Percentiles rank a stretch among this genome's conserved stretches.
Evolutionary conservation across 2,329 filamentous ascomycete genomes (phyloP).

Genomic region (Grosmannia serpens): DNA sequence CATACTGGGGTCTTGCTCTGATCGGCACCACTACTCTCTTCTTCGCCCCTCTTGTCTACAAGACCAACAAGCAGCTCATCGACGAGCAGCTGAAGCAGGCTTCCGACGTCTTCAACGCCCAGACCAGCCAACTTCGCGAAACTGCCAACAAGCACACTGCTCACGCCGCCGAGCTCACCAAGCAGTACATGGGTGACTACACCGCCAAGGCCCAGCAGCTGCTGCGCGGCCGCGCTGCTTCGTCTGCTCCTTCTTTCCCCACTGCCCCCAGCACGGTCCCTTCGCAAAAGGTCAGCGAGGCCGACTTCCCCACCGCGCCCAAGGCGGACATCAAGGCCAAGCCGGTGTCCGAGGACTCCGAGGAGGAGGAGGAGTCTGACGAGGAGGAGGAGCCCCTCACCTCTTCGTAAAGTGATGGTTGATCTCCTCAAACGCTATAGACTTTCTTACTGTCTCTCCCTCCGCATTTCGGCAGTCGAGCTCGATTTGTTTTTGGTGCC

Average conservation of each 20-base stretch:
- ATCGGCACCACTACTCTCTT: conserved; percentile 49
- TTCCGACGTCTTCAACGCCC: conserved; percentile 45
- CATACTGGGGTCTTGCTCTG: conserved; percentile 56
- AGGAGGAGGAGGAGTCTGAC: conserved; percentile 16
- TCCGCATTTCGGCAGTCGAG: not conserved
- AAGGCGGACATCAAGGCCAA: conserved; percentile 39
- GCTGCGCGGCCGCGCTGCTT: conserved; percentile 33
- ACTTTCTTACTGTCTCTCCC: not conserved
- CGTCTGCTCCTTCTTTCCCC: conserved; percentile 1
- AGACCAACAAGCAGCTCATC: conserved; percentile 58
- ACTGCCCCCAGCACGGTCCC: conserved; percentile 2
- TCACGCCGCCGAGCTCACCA: conserved; percentile 50
- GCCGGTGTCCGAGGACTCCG: conserved; percentile 17
- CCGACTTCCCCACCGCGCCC: conserved; percentile 37
- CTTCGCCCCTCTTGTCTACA: conserved; percentile 52
- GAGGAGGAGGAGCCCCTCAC: conserved; percentile 13
- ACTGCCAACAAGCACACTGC: conserved; percentile 53
- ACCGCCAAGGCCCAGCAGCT: conserved; percentile 56
- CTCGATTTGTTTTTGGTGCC: not conserved
- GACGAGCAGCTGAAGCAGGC: conserved; percentile 49
- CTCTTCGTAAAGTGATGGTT: conserved; percentile 5
- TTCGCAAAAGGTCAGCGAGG: conserved; percentile 21
- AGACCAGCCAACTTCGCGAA: conserved; percentile 50
- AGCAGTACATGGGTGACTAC: conserved; percentile 58
- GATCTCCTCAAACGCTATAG: not conserved